Percentiles rank a stretch among this genome's conserved stretches.
Evolutionary conservation across 2,329 filamentous ascomycete species (phyloP).

Genomic region (Monilinia fructicola): DNA sequence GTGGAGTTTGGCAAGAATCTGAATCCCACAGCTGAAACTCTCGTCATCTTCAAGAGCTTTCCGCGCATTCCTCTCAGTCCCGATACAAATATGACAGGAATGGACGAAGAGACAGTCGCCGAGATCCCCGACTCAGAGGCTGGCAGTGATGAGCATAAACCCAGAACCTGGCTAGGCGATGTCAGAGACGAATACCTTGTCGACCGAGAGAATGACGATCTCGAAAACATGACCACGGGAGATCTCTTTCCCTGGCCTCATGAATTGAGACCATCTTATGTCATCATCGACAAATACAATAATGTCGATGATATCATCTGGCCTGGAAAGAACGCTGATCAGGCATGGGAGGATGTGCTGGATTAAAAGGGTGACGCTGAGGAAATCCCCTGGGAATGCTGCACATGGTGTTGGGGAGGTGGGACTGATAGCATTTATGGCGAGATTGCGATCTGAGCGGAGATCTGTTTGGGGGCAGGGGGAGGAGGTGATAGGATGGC

Average conservation of each 20-base stretch:
- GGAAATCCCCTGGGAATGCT: too few relatives aligned
- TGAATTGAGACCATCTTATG: constrained; percentile 2
- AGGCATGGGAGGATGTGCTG: neutral
- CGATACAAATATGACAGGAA: too few relatives aligned
- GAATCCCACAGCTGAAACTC: neutral
- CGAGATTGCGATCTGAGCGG: too few relatives aligned
- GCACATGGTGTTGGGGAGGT: too few relatives aligned
- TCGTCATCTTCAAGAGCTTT: neutral
- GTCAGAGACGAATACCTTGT: neutral
- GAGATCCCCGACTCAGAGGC: neutral
- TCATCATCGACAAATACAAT: neutral
- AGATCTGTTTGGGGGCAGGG: too few relatives aligned
- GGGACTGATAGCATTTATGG: neutral
- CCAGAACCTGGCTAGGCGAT: constrained; percentile 1
- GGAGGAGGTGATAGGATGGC: too few relatives aligned
- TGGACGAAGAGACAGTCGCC: too few relatives aligned
- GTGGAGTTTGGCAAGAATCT: neutral
- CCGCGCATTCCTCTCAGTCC: too few relatives aligned
- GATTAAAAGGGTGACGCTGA: neutral
- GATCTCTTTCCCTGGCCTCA: constrained; percentile 4
- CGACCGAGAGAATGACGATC: neutral
- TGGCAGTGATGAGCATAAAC: too few relatives aligned
- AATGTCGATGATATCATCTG: constrained; percentile 9
- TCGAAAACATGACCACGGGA: neutral
- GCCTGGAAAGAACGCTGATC: neutral